Evolutionary conservation across 257 asterid species (phyloP).

Genomic region (Coffea eugenioides): DNA sequence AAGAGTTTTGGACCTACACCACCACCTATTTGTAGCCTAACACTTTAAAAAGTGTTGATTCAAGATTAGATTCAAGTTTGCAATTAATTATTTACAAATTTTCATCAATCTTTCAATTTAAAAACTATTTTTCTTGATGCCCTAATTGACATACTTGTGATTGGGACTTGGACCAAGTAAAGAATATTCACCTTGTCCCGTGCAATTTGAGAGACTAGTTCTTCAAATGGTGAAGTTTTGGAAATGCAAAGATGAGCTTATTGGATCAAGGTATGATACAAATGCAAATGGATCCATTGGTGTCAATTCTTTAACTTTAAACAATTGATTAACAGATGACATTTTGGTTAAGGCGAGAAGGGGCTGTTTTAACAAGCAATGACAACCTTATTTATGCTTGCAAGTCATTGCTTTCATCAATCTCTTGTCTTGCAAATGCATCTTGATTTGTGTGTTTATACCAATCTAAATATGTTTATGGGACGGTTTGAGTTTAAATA

Average conservation of each 20-base stretch:
- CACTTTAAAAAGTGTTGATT: too few species aligned
- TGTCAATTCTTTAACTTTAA: neutral
- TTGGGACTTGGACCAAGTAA: neutral
- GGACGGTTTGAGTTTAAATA: too few species aligned
- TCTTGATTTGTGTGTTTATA: neutral
- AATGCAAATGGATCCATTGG: neutral
- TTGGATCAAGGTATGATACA: neutral
- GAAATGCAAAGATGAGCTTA: neutral
- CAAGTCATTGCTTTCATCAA: constrained; percentile 2
- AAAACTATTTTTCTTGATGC: neutral
- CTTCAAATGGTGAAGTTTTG: neutral
- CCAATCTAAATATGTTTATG: neutral
- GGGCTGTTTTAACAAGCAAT: neutral
- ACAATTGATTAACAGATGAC: neutral
- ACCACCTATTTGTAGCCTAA: too few species aligned
- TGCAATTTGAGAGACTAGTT: neutral
- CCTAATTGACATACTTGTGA: neutral
- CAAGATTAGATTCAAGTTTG: neutral
- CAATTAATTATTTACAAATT: too few species aligned
- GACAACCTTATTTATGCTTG: neutral
- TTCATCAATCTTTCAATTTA: too few species aligned
- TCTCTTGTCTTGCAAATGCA: neutral
- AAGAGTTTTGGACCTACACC: too few species aligned
- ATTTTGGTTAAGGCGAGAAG: neutral
- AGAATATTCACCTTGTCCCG: neutral